Base-by-base conservation (phyloP, 371 early-diverging fungal species). In the Mucor indicus region DNA sequence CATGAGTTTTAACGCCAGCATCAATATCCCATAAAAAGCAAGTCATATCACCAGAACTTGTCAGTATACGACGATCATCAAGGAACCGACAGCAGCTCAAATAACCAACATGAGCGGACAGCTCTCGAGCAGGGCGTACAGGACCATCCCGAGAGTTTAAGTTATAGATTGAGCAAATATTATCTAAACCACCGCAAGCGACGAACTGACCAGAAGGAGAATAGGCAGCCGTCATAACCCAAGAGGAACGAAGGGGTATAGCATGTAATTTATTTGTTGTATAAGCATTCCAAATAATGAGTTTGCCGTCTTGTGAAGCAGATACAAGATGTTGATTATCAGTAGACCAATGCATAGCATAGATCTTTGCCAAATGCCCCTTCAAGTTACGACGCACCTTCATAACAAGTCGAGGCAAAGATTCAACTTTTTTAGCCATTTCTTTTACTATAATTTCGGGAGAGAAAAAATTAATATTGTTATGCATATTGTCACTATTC, bases 141-240 rank as follows among this genome's bases (percentile, higher is more conserved):
- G 88, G 80, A n/a, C 91, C 90, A 64, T 96, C 97, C 48, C 88
- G 85, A 45, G 85, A 29, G 6, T 33, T 88, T 22, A 98, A 71
- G 65, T 94, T 95, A 69, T 95, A 98, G 55, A 98, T 87, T 17
- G 95, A 93, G 72, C 96, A 96, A 54, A 94, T 83, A 65, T 98
- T 98, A 70, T 98, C 98, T 27, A 97, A 81, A 62, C 98, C 98
- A 66, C 98, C 98, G 64, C 95, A 96, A 33, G 98, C 98, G 13
- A 98, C 98, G 67, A 88, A 91, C 67, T 90, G 90, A 37, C 97
- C 95, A 17, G 92, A 91, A 3, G 97, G 98, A 21, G 98, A 91
- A 61, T 93, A 98, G 3, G 98, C 98, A 58, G 95, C 93, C 29
- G 98, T 96, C 98, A 98, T 98, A 49, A 98, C 98, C 98, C 98